Base-by-base conservation (phyloP, 2,329 filamentous ascomycete genomes). In the Fulvia fulva region DNA sequence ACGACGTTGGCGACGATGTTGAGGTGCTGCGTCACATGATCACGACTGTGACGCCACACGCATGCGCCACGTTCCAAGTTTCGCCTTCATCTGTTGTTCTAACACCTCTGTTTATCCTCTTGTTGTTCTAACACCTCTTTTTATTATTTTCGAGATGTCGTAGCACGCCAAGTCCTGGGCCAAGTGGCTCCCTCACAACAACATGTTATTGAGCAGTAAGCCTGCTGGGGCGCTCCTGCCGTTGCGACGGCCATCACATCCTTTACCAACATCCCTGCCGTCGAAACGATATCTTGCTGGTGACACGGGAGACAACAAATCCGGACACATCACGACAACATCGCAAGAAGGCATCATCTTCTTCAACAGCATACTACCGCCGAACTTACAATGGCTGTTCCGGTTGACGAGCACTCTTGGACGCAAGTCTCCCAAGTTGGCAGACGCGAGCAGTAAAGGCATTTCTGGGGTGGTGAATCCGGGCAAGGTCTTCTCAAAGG, bases 321-420 rank as follows among this genome's bases (percentile, higher is more conserved):
- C 85, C 9, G 93, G 94, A 0, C 91, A 97, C 68, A 96, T 97
- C 65, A 78, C 82, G n/a, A 82, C 89, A 11, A 81, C 80, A 2
- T 77, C 87, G 1, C 88, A 92, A 66, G 90, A 97, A 76, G 87
- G 88, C 0, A 86, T 97, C 47, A 74, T 97, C 6, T 99, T 95
- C 77, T 87, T 97, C 69, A 91, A 96, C 71, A 96, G 94, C 74
- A 82, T 97, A 51, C 95, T 95, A 61, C 93, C 93, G 0, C 79
- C 94, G 26, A 89, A 85, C 66, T 80, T 96, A 32, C 81, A 83
- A 67, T 87, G 85, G 78, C 70, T 85, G 2, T 73, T 85, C 23
- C 77, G 81, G 11, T 70, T 86, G 2, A 78, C 84, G 25, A 78
- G 61, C 68, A 76, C 44, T 70, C 74, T 61, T 76, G 78, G 53